Percentiles rank a stretch among this genome's conserved stretches.
These are phyloP conservation scores for Talaromyces adpressus DNA, from an alignment of 495 filamentous ascomycete species.

Conservation along the genomic window DNA sequence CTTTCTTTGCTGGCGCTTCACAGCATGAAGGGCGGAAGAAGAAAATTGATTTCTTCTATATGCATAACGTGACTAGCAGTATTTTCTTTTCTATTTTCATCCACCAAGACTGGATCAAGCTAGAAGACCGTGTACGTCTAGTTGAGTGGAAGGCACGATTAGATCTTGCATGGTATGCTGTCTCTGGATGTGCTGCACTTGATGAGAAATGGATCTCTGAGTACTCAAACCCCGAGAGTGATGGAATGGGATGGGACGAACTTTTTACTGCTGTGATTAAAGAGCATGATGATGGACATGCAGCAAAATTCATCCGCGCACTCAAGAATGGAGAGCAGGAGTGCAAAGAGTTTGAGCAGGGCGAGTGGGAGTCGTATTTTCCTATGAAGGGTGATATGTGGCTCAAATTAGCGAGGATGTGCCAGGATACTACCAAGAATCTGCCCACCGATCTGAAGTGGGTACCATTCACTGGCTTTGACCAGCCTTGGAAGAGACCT, in stretches of 20 bases:
- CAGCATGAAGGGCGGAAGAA: slow-evolving; percentile 15
- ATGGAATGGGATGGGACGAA: slow-evolving; percentile 19
- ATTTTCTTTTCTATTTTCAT: slow-evolving; percentile 20
- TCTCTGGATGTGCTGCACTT: slow-evolving; percentile 13
- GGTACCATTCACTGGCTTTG: too few relatives aligned
- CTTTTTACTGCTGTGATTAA: slow-evolving; percentile 18
- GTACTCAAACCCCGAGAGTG: slow-evolving; percentile 7
- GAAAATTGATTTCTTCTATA: slow-evolving; percentile 34
- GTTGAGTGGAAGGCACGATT: slow-evolving; percentile 28
- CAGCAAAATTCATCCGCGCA: slow-evolving; percentile 28
- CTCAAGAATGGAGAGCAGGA: slow-evolving; percentile 25
- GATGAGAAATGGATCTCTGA: slow-evolving; percentile 9
- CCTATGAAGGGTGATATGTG: slow-evolving; percentile 27
- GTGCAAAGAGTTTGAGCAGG: slow-evolving; percentile 13
- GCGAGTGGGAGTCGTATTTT: slow-evolving; percentile 8
- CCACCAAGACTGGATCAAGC: slow-evolving; percentile 17
- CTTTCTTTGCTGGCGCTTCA: slow-evolving; percentile 14
- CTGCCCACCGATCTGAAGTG: too few relatives aligned
- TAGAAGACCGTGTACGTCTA: slow-evolving; percentile 18
- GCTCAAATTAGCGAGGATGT: slow-evolving; percentile 23
- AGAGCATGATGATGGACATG: slow-evolving; percentile 31
- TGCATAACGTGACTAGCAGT: slow-evolving; percentile 25
- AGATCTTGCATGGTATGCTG: slow-evolving; percentile 31
- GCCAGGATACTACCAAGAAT: too few relatives aligned
- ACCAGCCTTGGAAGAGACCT: too few relatives aligned